Conservation (phyloP, 352 stramenopile genomes). For the Hyaloperonospora brassicae region DNA sequence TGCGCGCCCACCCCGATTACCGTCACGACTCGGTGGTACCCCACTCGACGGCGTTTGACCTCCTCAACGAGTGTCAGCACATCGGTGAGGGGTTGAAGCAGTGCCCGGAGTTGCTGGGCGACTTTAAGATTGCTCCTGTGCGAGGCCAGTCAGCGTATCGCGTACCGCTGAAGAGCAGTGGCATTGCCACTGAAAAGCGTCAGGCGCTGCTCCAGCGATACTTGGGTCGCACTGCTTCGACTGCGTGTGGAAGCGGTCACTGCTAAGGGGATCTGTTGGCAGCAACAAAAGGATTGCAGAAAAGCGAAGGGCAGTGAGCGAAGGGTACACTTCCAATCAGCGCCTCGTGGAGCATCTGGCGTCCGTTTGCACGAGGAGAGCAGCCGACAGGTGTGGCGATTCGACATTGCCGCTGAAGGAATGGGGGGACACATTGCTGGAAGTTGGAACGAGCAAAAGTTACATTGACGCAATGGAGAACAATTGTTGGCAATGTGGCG, state of each 20-base stretch:
- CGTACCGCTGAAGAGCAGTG: conserved; percentile 88
- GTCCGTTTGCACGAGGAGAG: too few relatives aligned
- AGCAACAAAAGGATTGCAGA: too few relatives aligned
- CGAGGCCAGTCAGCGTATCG: conserved; percentile 86
- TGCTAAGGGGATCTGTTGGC: conserved; percentile 12
- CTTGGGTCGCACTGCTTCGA: conserved; percentile 22
- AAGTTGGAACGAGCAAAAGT: too few relatives aligned
- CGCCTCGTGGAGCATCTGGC: too few relatives aligned
- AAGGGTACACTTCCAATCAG: too few relatives aligned
- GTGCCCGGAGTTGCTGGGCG: conserved; percentile 89
- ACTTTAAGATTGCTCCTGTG: conserved; percentile 90
- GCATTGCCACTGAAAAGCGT: conserved; percentile 63
- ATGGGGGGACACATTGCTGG: too few relatives aligned
- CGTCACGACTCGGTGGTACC: conserved; percentile 89
- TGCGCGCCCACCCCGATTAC: conserved; percentile 92
- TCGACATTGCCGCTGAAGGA: too few relatives aligned
- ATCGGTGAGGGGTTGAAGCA: conserved; percentile 91
- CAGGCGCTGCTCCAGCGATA: conserved; percentile 55
- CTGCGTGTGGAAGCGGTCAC: conserved; percentile 21
- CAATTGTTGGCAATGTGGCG: too few relatives aligned
- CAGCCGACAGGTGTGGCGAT: too few relatives aligned
- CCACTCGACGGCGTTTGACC: conserved; percentile 86
- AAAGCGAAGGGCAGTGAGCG: too few relatives aligned
- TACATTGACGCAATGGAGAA: too few relatives aligned
- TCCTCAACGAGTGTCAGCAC: conserved; percentile 92